Percentiles rank a stretch among this genome's conserved stretches.
Evolutionary conservation across 108 stramenopile species (phyloP).

Genomic region (Conticribra guillardii): DNA sequence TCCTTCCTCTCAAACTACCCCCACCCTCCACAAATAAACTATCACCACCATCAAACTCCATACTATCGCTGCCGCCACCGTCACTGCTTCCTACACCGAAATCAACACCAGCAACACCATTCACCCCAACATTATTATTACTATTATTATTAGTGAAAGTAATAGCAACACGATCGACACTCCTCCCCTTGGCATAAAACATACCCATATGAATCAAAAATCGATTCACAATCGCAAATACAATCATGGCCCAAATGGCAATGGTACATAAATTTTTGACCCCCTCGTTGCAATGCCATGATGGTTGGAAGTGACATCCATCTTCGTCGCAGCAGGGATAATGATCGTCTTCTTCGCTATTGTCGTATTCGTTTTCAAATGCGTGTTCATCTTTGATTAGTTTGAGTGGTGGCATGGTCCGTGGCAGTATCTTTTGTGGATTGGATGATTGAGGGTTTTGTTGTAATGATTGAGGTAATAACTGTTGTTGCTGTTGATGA

Average conservation of each 20-base stretch:
- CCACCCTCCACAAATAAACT: background rate
- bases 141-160: no score
- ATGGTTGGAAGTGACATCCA: background rate
- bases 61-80: background rate
- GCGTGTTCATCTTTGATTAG: background rate
- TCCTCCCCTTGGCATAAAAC: background rate
- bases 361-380: background rate
- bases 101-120: background rate
- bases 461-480: background rate
- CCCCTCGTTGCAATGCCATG: constrained; percentile 27
- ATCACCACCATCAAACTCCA: background rate
- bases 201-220: constrained; percentile 39
- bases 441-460: background rate
- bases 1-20: background rate
- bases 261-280: constrained; percentile 49
- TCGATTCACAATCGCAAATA: constrained; percentile 35
- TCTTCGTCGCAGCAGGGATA: constrained; percentile 32
- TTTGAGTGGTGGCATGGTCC: background rate
- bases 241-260: constrained; percentile 33
- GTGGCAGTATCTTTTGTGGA: background rate
- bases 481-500: background rate
- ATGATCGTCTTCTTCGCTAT: constrained; percentile 34
- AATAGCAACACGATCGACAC: background rate
- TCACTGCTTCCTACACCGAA: background rate
- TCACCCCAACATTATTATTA: background rate